Base-by-base conservation (phyloP, 2,329 filamentous ascomycete species). In the Rhinocladiella mackenziei region DNA sequence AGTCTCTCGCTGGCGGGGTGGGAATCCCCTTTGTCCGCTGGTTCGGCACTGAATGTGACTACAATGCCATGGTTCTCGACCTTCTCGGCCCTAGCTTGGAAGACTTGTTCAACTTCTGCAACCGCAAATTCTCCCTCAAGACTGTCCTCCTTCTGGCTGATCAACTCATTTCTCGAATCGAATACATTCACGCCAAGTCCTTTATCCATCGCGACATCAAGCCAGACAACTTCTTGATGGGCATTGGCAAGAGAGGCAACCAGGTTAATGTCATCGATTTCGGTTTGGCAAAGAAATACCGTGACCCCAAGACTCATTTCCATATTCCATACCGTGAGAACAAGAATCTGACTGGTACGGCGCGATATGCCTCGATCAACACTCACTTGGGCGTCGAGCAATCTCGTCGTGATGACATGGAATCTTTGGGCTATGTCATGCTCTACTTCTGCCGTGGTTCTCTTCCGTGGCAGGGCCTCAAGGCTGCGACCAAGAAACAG, bases 131-230 rank as follows among this genome's bases (percentile, higher is more conserved):
- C 76, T 96, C 92, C 9, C 74, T 98, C 58, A 98, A 98, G 84
- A 98, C 92, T 1, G 92, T 98, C 19, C 78, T 98, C 31, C 81
- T 98, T 18, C 80, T 98, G 37, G 92, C 92, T 64, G 92, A 98
- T 62, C 92, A 98, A 74, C 83, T 96, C 68, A 97, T 98, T 67
- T 97, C 91, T 56, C 89, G 92, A 61, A 96, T 98, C 69, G 92
- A 98, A 73, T 97, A 97, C 74, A 98, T 98, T 61, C 92, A 98
- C 69, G 92, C 92, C 75, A 97, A 97, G 73, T 96, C 89, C 6
- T 97, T 98, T 70, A 97, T 97, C 67, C 92, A 98, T 74, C 89
- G 92, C 71, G 92, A 98, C 69, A 98, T 98, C 76, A 98, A 98
- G 78, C 92, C 92, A 23, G 92, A 98, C 77, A 97, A 98, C 80